These are phyloP conservation scores for Cryptomeria japonica DNA, from an alignment of 75 land plant species.

Conservation along the genomic window DNA sequence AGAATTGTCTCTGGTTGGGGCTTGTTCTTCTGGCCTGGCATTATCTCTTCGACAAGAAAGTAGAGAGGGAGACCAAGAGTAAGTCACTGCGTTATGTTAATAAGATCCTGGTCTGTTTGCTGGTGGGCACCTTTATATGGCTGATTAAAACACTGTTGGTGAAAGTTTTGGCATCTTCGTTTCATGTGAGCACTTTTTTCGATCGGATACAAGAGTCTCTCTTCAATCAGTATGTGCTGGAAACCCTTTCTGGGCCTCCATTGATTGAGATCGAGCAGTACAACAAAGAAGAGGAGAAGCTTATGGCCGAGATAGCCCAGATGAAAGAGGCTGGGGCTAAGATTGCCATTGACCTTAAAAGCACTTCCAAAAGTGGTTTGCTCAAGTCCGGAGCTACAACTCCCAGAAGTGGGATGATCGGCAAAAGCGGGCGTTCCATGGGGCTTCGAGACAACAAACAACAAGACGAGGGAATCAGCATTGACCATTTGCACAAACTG, in stretches of 20 bases:
- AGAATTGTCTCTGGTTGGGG: constrained; percentile 83
- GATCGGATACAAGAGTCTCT: constrained; percentile 79
- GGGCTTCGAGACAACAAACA: constrained; percentile 1
- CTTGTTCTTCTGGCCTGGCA: constrained; percentile 81
- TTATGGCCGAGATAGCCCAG: constrained; percentile 44
- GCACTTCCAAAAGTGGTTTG: not conserved
- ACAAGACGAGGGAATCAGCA: constrained; percentile 40
- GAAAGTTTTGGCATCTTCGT: constrained; percentile 37
- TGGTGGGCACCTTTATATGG: constrained; percentile 48
- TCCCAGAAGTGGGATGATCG: constrained; percentile 15
- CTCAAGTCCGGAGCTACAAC: constrained; percentile 14
- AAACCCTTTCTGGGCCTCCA: constrained; percentile 71
- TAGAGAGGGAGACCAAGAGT: constrained; percentile 33
- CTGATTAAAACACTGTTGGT: constrained; percentile 65
- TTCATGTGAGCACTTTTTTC: constrained; percentile 51
- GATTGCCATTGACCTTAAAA: constrained; percentile 33
- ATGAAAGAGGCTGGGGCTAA: constrained; percentile 63
- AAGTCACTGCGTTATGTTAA: constrained; percentile 40
- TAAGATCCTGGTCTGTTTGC: constrained; percentile 54
- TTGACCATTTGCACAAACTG: constrained; percentile 67
- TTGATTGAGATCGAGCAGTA: constrained; percentile 35
- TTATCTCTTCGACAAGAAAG: constrained; percentile 61
- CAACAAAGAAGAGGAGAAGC: constrained; percentile 29
- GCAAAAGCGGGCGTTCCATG: constrained; percentile 22
- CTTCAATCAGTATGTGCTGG: constrained; percentile 76